Evolutionary conservation across 208 protist species (phyloP).

Genomic region (Acanthamoeba rhysodes): DNA sequence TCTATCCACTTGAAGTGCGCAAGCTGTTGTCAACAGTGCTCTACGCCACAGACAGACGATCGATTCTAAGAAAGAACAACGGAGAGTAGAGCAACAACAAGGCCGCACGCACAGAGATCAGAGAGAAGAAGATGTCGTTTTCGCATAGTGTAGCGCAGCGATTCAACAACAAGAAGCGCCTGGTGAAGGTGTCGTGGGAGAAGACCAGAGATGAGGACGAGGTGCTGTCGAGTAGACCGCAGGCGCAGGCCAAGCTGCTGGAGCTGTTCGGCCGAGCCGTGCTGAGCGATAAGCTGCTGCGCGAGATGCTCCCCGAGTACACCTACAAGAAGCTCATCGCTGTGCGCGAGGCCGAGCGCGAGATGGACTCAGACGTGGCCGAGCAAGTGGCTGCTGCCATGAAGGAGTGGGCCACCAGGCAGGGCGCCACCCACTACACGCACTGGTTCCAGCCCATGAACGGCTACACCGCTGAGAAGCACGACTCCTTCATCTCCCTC

Average conservation of each 20-base stretch:
- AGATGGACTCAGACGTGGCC: slow-evolving; percentile 70
- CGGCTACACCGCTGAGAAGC: slow-evolving; percentile 87
- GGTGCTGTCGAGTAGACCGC: background rate
- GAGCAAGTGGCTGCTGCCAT: slow-evolving; percentile 87
- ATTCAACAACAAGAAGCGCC: slow-evolving; percentile 65
- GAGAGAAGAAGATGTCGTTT: slow-evolving; percentile 20
- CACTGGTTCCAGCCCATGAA: slow-evolving; percentile 93
- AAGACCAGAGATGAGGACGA: background rate
- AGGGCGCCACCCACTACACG: slow-evolving; percentile 90
- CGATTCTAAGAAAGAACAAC: background rate
- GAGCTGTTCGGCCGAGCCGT: slow-evolving; percentile 49
- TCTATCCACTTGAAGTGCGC: background rate
- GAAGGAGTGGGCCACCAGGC: slow-evolving; percentile 90
- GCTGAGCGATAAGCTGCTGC: slow-evolving; percentile 53
- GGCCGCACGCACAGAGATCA: background rate
- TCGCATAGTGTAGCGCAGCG: slow-evolving; percentile 21
- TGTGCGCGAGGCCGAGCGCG: slow-evolving; percentile 73
- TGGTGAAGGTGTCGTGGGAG: slow-evolving; percentile 49
- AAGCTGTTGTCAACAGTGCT: background rate
- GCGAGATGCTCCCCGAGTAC: slow-evolving; percentile 19
- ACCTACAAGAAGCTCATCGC: slow-evolving; percentile 57
- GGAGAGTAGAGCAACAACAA: background rate
- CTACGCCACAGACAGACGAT: background rate
- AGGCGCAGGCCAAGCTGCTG: slow-evolving; percentile 40
- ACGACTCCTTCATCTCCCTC: slow-evolving; percentile 88